Conservation (phyloP, 352 stramenopile genomes). For the Globisporangium uncinulatum region DNA sequence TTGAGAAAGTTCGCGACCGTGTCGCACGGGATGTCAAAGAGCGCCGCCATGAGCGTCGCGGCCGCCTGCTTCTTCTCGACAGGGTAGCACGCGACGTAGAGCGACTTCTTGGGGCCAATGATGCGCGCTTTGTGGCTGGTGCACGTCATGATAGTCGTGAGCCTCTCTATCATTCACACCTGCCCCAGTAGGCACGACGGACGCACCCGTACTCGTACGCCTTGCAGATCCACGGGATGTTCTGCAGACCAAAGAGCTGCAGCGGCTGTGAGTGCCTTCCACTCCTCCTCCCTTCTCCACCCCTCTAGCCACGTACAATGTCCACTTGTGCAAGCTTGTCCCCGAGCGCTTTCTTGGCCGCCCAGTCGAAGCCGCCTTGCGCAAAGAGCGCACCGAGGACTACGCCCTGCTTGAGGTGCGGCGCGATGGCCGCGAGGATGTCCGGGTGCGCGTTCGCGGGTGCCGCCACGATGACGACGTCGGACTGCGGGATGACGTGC, state of each 20-base stretch:
- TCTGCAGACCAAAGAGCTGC: slow-evolving; percentile 89
- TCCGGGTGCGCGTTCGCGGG: slow-evolving; percentile 84
- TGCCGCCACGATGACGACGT: slow-evolving; percentile 89
- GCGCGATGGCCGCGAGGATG: slow-evolving; percentile 71
- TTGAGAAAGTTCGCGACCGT: slow-evolving; percentile 92
- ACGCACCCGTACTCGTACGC: slow-evolving; percentile 76
- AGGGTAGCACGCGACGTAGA: slow-evolving; percentile 89
- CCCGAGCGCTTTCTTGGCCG: slow-evolving; percentile 83
- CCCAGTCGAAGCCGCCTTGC: slow-evolving; percentile 92
- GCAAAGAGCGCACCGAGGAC: slow-evolving; percentile 87
- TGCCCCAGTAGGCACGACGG: background rate
- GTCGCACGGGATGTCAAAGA: slow-evolving; percentile 90
- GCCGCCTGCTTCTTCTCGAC: slow-evolving; percentile 79
- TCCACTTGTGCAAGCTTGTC: slow-evolving; percentile 51
- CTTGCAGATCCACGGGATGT: slow-evolving; percentile 95
- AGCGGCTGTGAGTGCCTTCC: slow-evolving; percentile 4
- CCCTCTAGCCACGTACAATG: slow-evolving; percentile 31
- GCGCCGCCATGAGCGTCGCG: slow-evolving; percentile 72
- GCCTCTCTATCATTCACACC: background rate
- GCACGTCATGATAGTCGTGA: slow-evolving; percentile 3
- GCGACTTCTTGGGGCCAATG: slow-evolving; percentile 87
- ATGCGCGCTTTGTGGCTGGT: slow-evolving; percentile 83
- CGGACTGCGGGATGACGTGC: slow-evolving; percentile 79
- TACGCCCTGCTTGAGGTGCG: slow-evolving; percentile 82
- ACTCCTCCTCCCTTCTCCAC: background rate